Conservation (phyloP, 176 grass and related monocot genomes). For the Elymus sibiricus region DNA sequence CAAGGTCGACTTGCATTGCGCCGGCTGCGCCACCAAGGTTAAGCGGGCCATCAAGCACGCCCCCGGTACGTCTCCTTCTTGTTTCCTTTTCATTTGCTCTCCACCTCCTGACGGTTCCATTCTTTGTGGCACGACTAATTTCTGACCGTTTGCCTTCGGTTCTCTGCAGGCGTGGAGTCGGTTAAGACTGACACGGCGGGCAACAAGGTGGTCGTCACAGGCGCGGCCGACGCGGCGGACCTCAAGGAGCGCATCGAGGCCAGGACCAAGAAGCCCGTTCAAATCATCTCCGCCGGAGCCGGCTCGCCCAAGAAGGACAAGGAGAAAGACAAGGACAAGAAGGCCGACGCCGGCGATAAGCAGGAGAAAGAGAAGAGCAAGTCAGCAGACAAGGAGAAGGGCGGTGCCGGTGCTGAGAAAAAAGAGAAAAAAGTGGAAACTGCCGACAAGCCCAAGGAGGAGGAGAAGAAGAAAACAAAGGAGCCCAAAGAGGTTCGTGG, state of each 20-base stretch:
- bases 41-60: conserved; percentile 46
- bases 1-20: conserved; percentile 81
- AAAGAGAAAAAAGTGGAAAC: conserved; percentile 24
- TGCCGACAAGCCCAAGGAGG: conserved; percentile 49
- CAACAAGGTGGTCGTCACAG: conserved; percentile 54
- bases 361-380: conserved; percentile 11
- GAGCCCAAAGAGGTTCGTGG: conserved; percentile 48
- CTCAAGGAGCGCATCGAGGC: conserved; percentile 66
- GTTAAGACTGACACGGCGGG: conserved; percentile 39
- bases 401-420: neutral
- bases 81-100: too few species aligned
- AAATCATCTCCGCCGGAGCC: conserved; percentile 60
- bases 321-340: conserved; percentile 26
- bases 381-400: neutral
- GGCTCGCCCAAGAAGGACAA: conserved; percentile 39
- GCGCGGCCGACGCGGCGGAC: conserved; percentile 46
- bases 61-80: conserved; percentile 22
- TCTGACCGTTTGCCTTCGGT: neutral
- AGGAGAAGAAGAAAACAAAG: conserved; percentile 38
- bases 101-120: too few species aligned
- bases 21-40: conserved; percentile 70
- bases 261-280: conserved; percentile 51
- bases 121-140: too few species aligned
- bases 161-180: conserved; percentile 40
- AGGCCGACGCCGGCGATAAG: conserved; percentile 21